Percentiles rank a stretch among this genome's conserved stretches.
phyloP scores from a whole-genome alignment of 208 protist genomes.

The Jaenimonas drosophilae region DNA sequence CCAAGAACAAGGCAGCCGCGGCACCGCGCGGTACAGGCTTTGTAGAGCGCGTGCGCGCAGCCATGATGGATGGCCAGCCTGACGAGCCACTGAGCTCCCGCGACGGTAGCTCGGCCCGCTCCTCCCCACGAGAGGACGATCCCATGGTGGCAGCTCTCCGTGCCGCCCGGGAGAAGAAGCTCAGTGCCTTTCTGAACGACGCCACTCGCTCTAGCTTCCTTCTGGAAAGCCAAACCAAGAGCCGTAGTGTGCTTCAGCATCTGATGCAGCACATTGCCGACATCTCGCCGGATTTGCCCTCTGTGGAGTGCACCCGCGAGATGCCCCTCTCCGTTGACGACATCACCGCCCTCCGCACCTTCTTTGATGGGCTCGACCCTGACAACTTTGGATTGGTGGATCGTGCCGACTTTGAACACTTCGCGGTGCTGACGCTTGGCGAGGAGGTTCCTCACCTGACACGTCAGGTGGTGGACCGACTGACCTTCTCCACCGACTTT shows the following conservation, averaged over 20 bases:
- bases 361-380: constrained; percentile 59
- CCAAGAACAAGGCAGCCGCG: constrained; percentile 16
- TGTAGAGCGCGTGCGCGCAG: constrained; percentile 21
- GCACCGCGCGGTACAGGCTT: constrained; percentile 6
- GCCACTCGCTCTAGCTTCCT: constrained; percentile 29
- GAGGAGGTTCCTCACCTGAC: constrained; percentile 19
- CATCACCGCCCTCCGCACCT: constrained; percentile 39
- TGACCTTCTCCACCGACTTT: constrained; percentile 31
- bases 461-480: constrained; percentile 19
- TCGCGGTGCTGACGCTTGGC: constrained; percentile 35
- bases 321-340: constrained; percentile 60
- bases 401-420: constrained; percentile 38
- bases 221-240: constrained; percentile 30
- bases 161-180: constrained; percentile 8
- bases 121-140: no score
- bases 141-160: constrained; percentile 19
- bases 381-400: constrained; percentile 48
- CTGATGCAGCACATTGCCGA: constrained; percentile 44
- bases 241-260: constrained; percentile 28
- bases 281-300: no score
- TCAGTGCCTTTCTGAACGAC: constrained; percentile 26
- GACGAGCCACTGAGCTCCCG: constrained; percentile 3
- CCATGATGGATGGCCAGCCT: constrained; percentile 18
- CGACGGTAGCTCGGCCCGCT: no score
- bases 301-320: constrained; percentile 26